phyloP scores from a whole-genome alignment of 345 rosid species.

The Eucalyptus curtisii region DNA sequence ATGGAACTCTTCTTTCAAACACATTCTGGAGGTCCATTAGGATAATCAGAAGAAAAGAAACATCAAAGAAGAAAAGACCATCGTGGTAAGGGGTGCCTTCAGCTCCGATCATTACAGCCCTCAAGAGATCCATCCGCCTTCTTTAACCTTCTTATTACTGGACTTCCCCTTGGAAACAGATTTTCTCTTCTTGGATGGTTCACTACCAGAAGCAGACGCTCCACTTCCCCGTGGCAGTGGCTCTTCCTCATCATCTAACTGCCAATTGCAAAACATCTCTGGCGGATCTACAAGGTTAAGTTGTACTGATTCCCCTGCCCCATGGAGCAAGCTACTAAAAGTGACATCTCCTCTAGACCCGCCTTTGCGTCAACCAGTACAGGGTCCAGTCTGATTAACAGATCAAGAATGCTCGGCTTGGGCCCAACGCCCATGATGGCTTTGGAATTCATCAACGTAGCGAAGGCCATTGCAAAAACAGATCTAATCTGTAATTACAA shows the following conservation, averaged over 20 bases:
- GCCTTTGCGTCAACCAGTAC: conserved; percentile 63
- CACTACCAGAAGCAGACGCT: conserved; percentile 10
- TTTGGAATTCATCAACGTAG: conserved; percentile 63
- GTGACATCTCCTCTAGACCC: conserved; percentile 57
- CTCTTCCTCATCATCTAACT: conserved; percentile 50
- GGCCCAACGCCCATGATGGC: conserved; percentile 45
- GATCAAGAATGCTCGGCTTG: conserved; percentile 77
- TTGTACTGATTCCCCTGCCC: conserved; percentile 69
- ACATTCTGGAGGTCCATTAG: conserved; percentile 69
- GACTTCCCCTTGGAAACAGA: conserved; percentile 26
- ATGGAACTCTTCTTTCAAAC: background rate
- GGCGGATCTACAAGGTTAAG: conserved; percentile 9
- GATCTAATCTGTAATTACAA: conserved; percentile 56
- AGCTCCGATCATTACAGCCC: conserved; percentile 87
- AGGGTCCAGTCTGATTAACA: conserved; percentile 78
- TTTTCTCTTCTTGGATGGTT: conserved; percentile 39
- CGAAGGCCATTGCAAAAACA: conserved; percentile 75
- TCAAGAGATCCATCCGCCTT: conserved; percentile 60
- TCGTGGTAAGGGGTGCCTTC: conserved; percentile 94
- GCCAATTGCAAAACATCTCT: conserved; percentile 68
- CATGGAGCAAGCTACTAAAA: conserved; percentile 62
- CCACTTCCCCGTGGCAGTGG: conserved; percentile 51
- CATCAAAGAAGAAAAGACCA: conserved; percentile 87
- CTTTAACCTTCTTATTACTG: conserved; percentile 21
- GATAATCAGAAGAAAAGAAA: conserved; percentile 70